A percentile compares a stretch with the other conserved stretches of the same genome.
Evolutionary conservation across 768 basidiomycete genomes (phyloP).

Genomic region (Leccinum obscurum): DNA sequence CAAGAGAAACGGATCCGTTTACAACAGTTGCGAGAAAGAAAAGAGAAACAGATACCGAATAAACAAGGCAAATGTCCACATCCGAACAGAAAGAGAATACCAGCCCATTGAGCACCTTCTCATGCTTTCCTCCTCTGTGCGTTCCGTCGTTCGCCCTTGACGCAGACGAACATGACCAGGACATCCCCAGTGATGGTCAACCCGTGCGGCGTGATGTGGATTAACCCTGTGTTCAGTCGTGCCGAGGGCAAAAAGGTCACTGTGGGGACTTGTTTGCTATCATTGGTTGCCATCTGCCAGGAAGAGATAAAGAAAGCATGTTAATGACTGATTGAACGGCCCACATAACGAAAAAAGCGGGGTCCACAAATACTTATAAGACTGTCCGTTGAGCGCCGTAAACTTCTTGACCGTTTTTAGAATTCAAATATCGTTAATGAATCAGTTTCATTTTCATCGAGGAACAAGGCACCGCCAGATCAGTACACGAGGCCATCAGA

Average conservation of each 20-base stretch:
- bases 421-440: neutral
- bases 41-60: neutral
- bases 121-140: conserved; percentile 22
- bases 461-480: neutral
- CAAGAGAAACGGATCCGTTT: neutral
- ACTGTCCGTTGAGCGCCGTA: conserved; percentile 34
- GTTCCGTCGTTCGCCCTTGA: conserved; percentile 34
- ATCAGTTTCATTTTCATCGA: neutral
- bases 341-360: neutral
- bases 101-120: neutral
- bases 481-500: neutral
- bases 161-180: conserved; percentile 33
- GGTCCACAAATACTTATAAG: conserved; percentile 32
- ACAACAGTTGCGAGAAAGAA: neutral
- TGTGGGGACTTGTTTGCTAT: conserved; percentile 33
- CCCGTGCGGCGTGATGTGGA: conserved; percentile 35
- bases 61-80: no score
- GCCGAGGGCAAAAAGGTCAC: conserved; percentile 31
- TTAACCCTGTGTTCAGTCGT: conserved; percentile 29
- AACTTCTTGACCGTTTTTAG: conserved; percentile 31
- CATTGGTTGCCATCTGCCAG: conserved; percentile 32
- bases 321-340: conserved; percentile 2
- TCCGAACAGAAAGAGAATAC: neutral
- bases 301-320: neutral
- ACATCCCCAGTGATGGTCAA: conserved; percentile 34